Base-by-base conservation (phyloP, 2,329 filamentous ascomycete species). In the Ophiocordyceps camponoti-rufipedis region DNA sequence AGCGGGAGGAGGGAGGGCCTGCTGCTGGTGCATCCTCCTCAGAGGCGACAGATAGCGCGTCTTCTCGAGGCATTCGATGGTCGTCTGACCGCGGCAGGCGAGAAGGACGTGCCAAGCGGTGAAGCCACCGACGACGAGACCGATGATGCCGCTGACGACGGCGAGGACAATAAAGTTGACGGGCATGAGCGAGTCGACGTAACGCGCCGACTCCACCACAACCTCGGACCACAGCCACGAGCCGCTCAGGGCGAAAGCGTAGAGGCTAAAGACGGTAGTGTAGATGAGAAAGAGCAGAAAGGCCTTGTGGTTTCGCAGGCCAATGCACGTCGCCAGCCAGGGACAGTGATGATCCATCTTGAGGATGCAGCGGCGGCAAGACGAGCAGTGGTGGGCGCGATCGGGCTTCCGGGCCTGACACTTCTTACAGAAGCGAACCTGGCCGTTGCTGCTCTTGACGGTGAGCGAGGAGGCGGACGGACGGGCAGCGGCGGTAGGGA, bases 301-400 rank as follows among this genome's bases (percentile, higher is more conserved):
- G 0, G 88, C 74, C 65, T 98, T 98, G 71, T 95, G 93, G 64
- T 98, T 98, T 57, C 78, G 78, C 51, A 98, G 69, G 18, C 91
- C 91, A 48, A 98, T 84, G 62, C 91, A 98, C 4, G 86, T 94
- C 28, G 91, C 89, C 44, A 98, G 73, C 91, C 91, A 98, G 14
- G 91, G 91, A 61, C 91, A 98, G 66, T 98, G 91, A 62, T 98
- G 91, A 60, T 98, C 91, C 91, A 98, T 98, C 70, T 98, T 98
- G 61, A 98, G 71, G 28, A 98, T 88, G 61, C 91, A 98, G 56
- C 83, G 82, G 53, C 82, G 78, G 65, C 91, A 98, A 4, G 87
- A 93, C 11, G 86, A 94, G 71, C 91, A 98, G 68, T 98, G 91
- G 62, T 98, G 91, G 31, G 89, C 80, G 49, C 91, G 85, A 65